Percentiles rank a stretch among this genome's conserved stretches.
Conservation (phyloP, 2,329 filamentous ascomycete species). For the Neocucurbitaria cava region DNA sequence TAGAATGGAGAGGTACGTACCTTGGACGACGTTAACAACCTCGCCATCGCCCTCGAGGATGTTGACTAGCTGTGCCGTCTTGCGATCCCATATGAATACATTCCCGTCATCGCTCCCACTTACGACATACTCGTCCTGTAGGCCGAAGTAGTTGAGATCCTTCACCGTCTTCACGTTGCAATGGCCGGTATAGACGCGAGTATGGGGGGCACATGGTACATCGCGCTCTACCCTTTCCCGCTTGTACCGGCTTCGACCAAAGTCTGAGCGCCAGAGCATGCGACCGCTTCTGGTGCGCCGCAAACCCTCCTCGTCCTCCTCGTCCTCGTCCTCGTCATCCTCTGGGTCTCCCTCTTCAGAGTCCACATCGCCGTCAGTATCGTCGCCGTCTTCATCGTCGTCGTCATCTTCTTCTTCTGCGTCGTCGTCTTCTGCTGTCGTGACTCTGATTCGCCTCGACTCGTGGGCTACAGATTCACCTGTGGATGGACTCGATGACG, state of each 20-base stretch:
- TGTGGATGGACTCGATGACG: conserved; percentile 4
- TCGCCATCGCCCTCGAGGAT: conserved; percentile 72
- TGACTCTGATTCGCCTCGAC: background rate
- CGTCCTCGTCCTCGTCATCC: conserved; percentile 39
- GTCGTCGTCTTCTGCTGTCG: conserved; percentile 16
- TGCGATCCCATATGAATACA: conserved; percentile 73
- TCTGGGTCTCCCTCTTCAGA: conserved; percentile 42
- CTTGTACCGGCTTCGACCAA: conserved; percentile 52
- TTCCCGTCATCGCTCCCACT: conserved; percentile 71
- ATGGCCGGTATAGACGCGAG: conserved; percentile 66
- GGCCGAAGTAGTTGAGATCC: conserved; percentile 72
- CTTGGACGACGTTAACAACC: conserved; percentile 73
- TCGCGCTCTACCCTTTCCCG: conserved; percentile 61
- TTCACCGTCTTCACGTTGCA: conserved; percentile 73
- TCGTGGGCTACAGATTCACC: conserved; percentile 6
- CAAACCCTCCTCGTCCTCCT: conserved; percentile 41
- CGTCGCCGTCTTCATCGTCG: conserved; percentile 27
- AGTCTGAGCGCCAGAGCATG: conserved; percentile 58
- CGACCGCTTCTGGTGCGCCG: conserved; percentile 45
- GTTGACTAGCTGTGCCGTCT: conserved; percentile 66
- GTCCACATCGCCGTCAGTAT: conserved; percentile 35
- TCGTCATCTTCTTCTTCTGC: conserved; percentile 38
- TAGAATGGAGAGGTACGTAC: conserved; percentile 37
- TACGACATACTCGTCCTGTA: conserved; percentile 72
- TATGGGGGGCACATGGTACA: conserved; percentile 64